Evolutionary conservation across 2,329 filamentous ascomycete genomes (phyloP).

Genomic region (Scedosporium minutisporum): DNA sequence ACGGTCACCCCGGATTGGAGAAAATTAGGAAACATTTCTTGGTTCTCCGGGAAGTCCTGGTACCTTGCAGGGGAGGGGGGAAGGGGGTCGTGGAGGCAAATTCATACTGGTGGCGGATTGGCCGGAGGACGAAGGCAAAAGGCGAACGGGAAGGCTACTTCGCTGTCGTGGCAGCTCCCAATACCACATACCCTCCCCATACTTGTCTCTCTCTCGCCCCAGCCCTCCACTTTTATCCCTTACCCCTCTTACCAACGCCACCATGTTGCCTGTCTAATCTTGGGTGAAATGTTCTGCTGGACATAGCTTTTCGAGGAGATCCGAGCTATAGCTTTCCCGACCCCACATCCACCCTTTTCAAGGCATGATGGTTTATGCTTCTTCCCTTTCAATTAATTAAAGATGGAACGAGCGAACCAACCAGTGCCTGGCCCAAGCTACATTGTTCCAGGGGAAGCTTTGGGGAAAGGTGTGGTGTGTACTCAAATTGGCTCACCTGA

Average conservation of each 20-base stretch:
- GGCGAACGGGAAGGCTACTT: neutral
- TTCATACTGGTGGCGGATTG: neutral
- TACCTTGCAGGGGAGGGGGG: neutral
- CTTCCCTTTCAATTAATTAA: neutral
- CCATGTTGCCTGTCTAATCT: neutral
- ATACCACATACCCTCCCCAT: neutral
- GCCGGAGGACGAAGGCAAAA: neutral
- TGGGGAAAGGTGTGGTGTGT: neutral
- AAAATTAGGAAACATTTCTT: neutral
- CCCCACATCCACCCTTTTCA: neutral
- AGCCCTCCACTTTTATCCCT: neutral
- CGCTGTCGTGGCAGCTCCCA: neutral
- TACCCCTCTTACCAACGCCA: neutral
- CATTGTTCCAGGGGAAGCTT: neutral
- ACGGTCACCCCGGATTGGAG: neutral
- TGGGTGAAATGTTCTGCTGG: neutral
- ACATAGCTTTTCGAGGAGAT: neutral
- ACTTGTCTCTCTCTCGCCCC: neutral
- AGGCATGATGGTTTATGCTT: conserved; percentile 5
- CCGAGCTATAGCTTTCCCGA: neutral
- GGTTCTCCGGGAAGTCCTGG: conserved; percentile 1
- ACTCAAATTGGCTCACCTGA: conserved; percentile 4
- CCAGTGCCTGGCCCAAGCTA: conserved; percentile 1
- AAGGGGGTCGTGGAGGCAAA: neutral
- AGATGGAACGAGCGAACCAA: conserved; percentile 4